Base-by-base conservation (phyloP, 495 filamentous ascomycete species). In the Penicillium tannophilum region DNA sequence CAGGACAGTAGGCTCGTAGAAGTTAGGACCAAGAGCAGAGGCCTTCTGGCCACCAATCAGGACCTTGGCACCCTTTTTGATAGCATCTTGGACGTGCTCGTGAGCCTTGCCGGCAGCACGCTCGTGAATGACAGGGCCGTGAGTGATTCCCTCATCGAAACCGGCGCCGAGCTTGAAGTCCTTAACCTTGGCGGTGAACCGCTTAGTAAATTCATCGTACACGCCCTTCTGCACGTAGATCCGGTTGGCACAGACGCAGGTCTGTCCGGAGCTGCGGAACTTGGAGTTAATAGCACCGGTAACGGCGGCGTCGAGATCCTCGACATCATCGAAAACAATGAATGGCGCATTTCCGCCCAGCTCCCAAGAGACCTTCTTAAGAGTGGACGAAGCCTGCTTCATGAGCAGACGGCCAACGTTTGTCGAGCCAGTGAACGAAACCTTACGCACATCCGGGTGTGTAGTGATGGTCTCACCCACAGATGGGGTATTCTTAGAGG, bases 391-490 rank as follows among this genome's bases (percentile, higher is more conserved):
- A 20, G 86, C 84, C 76, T 95, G 92, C 72, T 88, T 86, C 88
- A 93, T 93, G 24, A 97, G 80, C 2, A 97, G 80, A 63, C 89
- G 93, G 12, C 92, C 92, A n/a, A 97, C 90, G 17, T 78, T 77
- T 1, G 92, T 97, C 11, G 87, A 90, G 31, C 92, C 92, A 5
- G 92, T 97, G 77, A 97, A 97, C 3, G 90, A 93, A 28, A 97
- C 77, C 70, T 97, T 96, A 68, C 87, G 84, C 55, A 97, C 78
- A 4, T 82, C 84, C 1, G 86, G 82, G 67, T 86, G 39, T 4
- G 39, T 84, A n/a, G 88, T 90, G 17, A 97, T 77, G 24, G 82
- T 76, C 70, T 87, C 79, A 46, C 92, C 92, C 3, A 94, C 81
- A 24, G 84, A 84, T 23, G 88, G 79, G 7, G 92, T 94, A 65